Percentiles rank a stretch among this genome's conserved stretches.
phyloP scores from a whole-genome alignment of 768 basidiomycete species.

The Leucosporidium yakuticum region DNA sequence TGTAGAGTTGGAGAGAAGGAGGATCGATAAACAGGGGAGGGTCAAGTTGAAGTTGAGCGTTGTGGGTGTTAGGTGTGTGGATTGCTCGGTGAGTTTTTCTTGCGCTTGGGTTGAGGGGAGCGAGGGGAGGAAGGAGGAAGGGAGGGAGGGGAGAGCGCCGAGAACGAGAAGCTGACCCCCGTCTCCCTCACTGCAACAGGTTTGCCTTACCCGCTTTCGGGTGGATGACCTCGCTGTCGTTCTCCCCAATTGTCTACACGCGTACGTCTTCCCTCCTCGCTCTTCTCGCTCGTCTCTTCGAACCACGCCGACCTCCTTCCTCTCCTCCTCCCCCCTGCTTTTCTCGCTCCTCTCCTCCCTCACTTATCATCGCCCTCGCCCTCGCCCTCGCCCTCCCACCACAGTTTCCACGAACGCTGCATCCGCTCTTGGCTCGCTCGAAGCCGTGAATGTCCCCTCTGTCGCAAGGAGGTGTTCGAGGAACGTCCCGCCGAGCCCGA shows the following conservation, averaged over 20 bases:
- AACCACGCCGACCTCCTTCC: background rate
- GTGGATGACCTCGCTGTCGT: slow-evolving; percentile 30
- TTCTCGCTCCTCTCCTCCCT: background rate
- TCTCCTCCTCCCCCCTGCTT: background rate
- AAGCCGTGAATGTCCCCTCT: slow-evolving; percentile 22
- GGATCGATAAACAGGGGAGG: slow-evolving; percentile 31
- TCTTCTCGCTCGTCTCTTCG: background rate
- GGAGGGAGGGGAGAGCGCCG: no score
- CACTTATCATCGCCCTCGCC: no score
- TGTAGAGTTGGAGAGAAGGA: slow-evolving; percentile 26
- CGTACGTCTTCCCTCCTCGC: slow-evolving; percentile 5
- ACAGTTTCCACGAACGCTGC: slow-evolving; percentile 31
- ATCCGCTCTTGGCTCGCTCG: slow-evolving; percentile 24
- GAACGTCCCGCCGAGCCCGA: no score
- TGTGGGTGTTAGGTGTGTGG: slow-evolving; percentile 21
- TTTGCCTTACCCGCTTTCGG: slow-evolving; percentile 33
- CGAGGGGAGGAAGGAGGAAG: no score
- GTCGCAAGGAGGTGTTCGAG: slow-evolving; percentile 21
- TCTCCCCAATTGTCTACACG: slow-evolving; percentile 30
- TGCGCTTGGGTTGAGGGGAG: no score
- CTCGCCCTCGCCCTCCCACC: no score
- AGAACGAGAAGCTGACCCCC: slow-evolving; percentile 18
- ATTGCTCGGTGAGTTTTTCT: slow-evolving; percentile 30
- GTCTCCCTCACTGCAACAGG: slow-evolving; percentile 12
- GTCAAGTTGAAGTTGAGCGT: slow-evolving; percentile 32